Percentiles rank a stretch among this genome's conserved stretches.
Conservation (phyloP, 1,139 yeast species). For the Saccharomyces uvarum region DNA sequence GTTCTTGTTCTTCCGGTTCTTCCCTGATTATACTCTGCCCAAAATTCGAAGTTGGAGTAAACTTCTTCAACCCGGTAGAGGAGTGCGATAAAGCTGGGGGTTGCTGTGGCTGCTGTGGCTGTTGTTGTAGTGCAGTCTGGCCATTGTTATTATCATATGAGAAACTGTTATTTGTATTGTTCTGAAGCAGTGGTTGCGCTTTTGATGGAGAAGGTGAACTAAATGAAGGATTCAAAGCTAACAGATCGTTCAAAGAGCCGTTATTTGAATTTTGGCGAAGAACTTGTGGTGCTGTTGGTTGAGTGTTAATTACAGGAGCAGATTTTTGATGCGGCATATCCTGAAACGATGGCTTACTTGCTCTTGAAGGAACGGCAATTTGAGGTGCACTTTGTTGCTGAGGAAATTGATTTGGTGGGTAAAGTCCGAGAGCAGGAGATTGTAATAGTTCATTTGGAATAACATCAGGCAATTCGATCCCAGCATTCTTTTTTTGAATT, state of each 20-base stretch:
- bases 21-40: conserved; percentile 48
- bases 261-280: conserved; percentile 32
- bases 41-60: conserved; percentile 49
- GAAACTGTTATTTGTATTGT: conserved; percentile 18
- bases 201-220: conserved; percentile 29
- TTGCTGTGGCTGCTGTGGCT: conserved; percentile 23
- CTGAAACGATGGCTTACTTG: conserved; percentile 30
- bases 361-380: conserved; percentile 31
- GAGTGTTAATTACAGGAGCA: conserved; percentile 13
- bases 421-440: conserved; percentile 29
- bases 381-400: conserved; percentile 21
- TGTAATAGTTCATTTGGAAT: conserved; percentile 49
- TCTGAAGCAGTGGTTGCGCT: conserved; percentile 25
- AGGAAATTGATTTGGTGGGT: conserved; percentile 17
- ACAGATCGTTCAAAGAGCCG: conserved; percentile 62
- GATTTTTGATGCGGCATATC: conserved; percentile 20
- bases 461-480: conserved; percentile 65
- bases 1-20: conserved; percentile 29
- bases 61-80: conserved; percentile 17
- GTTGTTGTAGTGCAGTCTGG: conserved; percentile 18
- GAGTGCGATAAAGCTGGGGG: conserved; percentile 9
- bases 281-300: conserved; percentile 18
- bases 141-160: background rate
- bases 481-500: conserved; percentile 76
- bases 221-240: conserved; percentile 49